These are phyloP conservation scores for Zancudomyces culisetae DNA, from an alignment of 371 early-diverging fungal genomes.

Conservation along the genomic window DNA sequence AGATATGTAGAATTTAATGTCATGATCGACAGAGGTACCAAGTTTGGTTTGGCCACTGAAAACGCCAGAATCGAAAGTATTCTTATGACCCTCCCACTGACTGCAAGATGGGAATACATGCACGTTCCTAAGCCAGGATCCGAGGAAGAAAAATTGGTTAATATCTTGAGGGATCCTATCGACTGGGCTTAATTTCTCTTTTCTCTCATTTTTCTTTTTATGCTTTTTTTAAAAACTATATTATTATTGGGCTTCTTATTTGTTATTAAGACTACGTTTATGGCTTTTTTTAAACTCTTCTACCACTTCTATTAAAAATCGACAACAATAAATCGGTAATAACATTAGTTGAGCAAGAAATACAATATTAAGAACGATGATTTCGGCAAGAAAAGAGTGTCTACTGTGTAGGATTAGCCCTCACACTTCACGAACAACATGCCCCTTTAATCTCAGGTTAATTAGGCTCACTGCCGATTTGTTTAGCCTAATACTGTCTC, in stretches of 20 bases:
- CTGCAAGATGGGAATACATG: constrained; percentile 78
- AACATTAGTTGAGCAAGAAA: no score
- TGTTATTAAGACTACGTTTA: no score
- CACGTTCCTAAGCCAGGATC: constrained; percentile 45
- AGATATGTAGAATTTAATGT: constrained; percentile 81
- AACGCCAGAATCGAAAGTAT: constrained; percentile 75
- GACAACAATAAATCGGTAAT: no score
- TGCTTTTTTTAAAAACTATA: neutral
- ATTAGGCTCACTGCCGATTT: no score
- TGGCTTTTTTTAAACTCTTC: neutral
- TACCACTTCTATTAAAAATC: no score
- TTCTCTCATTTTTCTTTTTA: neutral
- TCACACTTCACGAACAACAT: no score
- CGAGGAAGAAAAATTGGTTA: constrained; percentile 47
- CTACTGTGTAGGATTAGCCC: no score
- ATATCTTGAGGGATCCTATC: constrained; percentile 55
- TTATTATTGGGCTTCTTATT: no score
- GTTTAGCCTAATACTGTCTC: no score
- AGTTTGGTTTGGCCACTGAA: constrained; percentile 72
- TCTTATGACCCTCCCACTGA: constrained; percentile 63
- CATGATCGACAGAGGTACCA: constrained; percentile 74
- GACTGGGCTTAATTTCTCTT: constrained; percentile 44
- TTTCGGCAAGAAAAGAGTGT: no score
- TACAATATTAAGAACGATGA: no score
- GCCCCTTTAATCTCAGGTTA: no score